Evolutionary conservation across 352 stramenopile genomes (phyloP).

Genomic region (Globisporangium splendens): DNA sequence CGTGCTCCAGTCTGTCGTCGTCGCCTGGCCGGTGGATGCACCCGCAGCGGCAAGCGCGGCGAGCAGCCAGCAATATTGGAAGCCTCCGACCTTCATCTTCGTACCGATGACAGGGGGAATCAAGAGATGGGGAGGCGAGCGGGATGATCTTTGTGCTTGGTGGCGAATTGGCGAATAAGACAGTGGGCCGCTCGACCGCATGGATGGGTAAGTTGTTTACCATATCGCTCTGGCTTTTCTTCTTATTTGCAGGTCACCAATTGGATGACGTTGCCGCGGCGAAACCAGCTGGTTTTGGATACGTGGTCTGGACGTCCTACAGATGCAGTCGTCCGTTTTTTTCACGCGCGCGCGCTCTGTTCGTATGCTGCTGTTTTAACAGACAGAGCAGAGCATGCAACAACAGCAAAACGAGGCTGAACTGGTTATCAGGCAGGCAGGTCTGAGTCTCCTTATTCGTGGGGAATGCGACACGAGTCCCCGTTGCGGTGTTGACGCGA

Average conservation of each 20-base stretch:
- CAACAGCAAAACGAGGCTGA: background rate
- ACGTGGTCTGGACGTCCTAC: background rate
- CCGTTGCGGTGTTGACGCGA: background rate
- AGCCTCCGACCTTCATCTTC: conserved; percentile 9
- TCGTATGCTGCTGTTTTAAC: too few species aligned
- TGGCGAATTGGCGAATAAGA: conserved; percentile 20
- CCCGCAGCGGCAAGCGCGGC: conserved; percentile 7
- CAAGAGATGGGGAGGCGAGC: too few species aligned
- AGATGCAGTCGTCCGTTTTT: too few species aligned
- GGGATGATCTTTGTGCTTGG: conserved; percentile 6
- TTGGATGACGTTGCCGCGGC: too few species aligned
- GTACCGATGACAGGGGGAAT: background rate
- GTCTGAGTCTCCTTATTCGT: background rate
- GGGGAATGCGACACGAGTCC: background rate
- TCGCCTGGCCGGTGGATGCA: background rate
- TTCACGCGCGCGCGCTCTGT: too few species aligned
- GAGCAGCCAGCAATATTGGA: conserved; percentile 14
- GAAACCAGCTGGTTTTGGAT: background rate
- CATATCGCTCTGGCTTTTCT: background rate
- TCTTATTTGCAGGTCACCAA: background rate
- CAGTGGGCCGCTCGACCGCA: background rate
- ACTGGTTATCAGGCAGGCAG: too few species aligned
- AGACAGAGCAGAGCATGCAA: background rate
- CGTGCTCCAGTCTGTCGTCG: conserved; percentile 1
- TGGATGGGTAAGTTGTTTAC: too few species aligned